Conservation (phyloP, 2,329 filamentous ascomycete genomes). For the Sordariomycetes sp. region DNA sequence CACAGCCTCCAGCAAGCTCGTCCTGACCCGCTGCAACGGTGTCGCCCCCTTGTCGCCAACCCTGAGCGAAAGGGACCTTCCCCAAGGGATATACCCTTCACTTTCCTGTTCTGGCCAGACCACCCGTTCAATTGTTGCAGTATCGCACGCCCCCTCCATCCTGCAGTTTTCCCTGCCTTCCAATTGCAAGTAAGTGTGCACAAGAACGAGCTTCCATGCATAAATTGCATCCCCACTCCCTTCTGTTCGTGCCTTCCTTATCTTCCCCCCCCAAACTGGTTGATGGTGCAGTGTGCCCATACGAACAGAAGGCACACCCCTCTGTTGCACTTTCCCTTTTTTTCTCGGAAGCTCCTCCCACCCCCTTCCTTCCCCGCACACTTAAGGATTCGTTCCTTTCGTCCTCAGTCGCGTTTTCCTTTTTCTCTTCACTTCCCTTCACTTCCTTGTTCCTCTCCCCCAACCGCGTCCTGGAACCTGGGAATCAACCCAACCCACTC, state of each 20-base stretch:
- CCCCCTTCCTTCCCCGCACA: background rate
- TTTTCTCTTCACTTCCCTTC: background rate
- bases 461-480: background rate
- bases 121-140: background rate
- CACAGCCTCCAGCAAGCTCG: background rate
- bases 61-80: background rate
- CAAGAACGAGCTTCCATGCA: conserved; percentile 3
- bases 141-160: background rate
- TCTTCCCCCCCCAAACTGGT: background rate
- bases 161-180: background rate
- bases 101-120: conserved; percentile 2
- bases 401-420: background rate
- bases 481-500: background rate
- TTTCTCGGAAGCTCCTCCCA: background rate
- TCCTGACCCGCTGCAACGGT: background rate
- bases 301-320: background rate
- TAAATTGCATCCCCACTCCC: conserved; percentile 1
- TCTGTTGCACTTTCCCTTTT: background rate
- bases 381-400: background rate
- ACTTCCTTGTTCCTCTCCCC: background rate
- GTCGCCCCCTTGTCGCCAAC: background rate
- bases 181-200: background rate
- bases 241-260: background rate
- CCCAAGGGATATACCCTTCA: background rate
- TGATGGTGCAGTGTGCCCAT: background rate